Base-by-base conservation (phyloP, 1,139 yeast species). In the Hemisphaericaspora lyxosophila region DNA sequence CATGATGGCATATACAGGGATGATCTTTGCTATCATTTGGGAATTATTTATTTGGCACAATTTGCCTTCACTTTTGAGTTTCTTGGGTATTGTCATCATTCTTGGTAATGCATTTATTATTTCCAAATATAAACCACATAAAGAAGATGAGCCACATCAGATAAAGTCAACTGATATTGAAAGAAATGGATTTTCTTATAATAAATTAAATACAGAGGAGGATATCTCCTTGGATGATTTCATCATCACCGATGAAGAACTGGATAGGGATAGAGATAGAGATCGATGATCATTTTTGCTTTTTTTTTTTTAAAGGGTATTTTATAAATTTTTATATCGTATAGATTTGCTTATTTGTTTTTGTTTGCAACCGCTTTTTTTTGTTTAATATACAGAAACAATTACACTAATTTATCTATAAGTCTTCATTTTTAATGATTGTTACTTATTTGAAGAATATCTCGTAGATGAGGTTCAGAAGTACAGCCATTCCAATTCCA, bases 1-100 rank as follows among this genome's bases (percentile, higher is more conserved):
- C 4, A 71, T 85, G 44, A 82, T 86, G 75, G 66, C 78, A 5
- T 89, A 89, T 58, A 73, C 88, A 2, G 87, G 82, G 51, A 73
- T 89, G 71, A 63, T 88, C 1, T 87, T 84, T 63, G 92, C 96
- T 0, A 64, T 87, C n/a, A 47, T 84, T 25, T 20, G 23, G 23
- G 23, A 89, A 54, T 65, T 80, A 26, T 41, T 78, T 1, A 66
- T 88, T 28, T 88, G 89, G 82, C 73, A 78, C 41, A 88, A 83
- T 54, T 59, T 80, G 25, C 96, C 96, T 0, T 83, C 81, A 16
- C 41, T 78, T 17, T 70, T 85, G 65, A 82, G 90, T 44, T 62
- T 80, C 49, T 51, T 81, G 28, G 97, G 97, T 1, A 83, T 84
- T 40, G 43, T 71, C 0, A 65, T 88, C 28, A 86, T 88, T 46